Percentiles rank a stretch among this genome's conserved stretches.
These are phyloP conservation scores for Ophiostoma populinum DNA, from an alignment of 2,329 filamentous ascomycete genomes.

Conservation along the genomic window DNA sequence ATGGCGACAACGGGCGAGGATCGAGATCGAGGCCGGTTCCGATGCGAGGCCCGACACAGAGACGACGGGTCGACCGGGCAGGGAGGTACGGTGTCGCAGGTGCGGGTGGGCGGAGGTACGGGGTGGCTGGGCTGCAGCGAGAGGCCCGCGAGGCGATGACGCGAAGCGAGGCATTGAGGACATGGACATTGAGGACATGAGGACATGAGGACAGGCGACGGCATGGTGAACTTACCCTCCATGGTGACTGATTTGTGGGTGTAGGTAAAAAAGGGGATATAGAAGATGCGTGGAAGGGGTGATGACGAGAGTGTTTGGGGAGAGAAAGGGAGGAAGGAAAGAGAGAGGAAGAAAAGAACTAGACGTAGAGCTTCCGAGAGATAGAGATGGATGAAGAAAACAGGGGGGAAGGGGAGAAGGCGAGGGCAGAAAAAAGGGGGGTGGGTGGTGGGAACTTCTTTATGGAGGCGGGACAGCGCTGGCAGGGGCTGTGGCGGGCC, in stretches of 20 bases:
- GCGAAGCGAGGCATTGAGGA: too few species aligned
- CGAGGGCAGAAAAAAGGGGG: slow-evolving; percentile 21
- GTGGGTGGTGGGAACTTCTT: slow-evolving; percentile 9
- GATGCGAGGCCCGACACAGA: not conserved
- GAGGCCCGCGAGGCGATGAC: not conserved
- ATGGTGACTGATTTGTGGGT: slow-evolving; percentile 2
- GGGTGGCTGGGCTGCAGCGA: not conserved
- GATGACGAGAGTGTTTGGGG: slow-evolving; percentile 1
- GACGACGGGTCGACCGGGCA: not conserved
- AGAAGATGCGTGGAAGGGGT: slow-evolving; percentile 1
- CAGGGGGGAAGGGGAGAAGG: slow-evolving; percentile 11
- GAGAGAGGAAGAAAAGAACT: not conserved
- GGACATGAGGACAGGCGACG: not conserved
- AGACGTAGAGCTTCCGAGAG: slow-evolving; percentile 15
- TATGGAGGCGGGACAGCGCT: slow-evolving; percentile 2
- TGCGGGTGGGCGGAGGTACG: not conserved
- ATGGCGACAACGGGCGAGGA: too few species aligned
- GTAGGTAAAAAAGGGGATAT: not conserved
- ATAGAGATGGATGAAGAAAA: slow-evolving; percentile 13
- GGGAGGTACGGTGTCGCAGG: not conserved
- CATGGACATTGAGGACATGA: not conserved
- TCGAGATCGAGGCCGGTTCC: not conserved
- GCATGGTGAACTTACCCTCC: not conserved
- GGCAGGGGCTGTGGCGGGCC: slow-evolving; percentile 5
- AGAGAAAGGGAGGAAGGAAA: slow-evolving; percentile 1